These are phyloP conservation scores for Aspergillus nomiae DNA, from an alignment of 2,329 filamentous ascomycete genomes.

Conservation along the genomic window DNA sequence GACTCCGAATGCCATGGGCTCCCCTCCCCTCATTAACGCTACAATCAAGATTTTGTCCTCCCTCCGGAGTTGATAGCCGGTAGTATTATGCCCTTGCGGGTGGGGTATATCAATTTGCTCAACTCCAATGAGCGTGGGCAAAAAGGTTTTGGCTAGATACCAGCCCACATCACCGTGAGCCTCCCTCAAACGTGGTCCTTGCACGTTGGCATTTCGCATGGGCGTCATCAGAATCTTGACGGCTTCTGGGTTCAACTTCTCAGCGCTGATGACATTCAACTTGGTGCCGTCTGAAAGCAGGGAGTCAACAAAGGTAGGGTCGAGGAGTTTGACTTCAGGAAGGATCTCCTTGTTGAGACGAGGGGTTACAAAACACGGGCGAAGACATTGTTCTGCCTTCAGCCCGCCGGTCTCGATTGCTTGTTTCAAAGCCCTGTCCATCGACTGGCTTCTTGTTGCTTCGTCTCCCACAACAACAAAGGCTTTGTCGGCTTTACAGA, in stretches of 20 bases:
- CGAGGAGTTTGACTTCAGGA: conserved; percentile 42
- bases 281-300: conserved; percentile 14
- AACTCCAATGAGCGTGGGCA: conserved; percentile 50
- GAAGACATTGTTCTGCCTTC: conserved; percentile 48
- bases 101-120: conserved; percentile 54
- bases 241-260: conserved; percentile 49
- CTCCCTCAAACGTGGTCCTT: conserved; percentile 51
- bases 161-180: conserved; percentile 54
- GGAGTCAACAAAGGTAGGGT: conserved; percentile 29
- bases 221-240: conserved; percentile 56
- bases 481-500: conserved; percentile 54
- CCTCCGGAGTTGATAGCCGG: conserved; percentile 50
- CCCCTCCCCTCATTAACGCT: conserved; percentile 64
- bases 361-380: conserved; percentile 43
- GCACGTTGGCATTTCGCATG: conserved; percentile 53
- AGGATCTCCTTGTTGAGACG: conserved; percentile 49
- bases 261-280: conserved; percentile 31
- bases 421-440: conserved; percentile 50
- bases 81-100: conserved; percentile 51
- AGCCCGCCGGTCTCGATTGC: conserved; percentile 48
- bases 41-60: conserved; percentile 58
- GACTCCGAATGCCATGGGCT: conserved; percentile 63
- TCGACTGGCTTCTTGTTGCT: conserved; percentile 51
- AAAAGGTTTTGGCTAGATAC: conserved; percentile 56
- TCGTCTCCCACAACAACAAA: conserved; percentile 59